Base-by-base conservation (phyloP, 2,329 filamentous ascomycete genomes). In the Colletotrichum cereale region DNA sequence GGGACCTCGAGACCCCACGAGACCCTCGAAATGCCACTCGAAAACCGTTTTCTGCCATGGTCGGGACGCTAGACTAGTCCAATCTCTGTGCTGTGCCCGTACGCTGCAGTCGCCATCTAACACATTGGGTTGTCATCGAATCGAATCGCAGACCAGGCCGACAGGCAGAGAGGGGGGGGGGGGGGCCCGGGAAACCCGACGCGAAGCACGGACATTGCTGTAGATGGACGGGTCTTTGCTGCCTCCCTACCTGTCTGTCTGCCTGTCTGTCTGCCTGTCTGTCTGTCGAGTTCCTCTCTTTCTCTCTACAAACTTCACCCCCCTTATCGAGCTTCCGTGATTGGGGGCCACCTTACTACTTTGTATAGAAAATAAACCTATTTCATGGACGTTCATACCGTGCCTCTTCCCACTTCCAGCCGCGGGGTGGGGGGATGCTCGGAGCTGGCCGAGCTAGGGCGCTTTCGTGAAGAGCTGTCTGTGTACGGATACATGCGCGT, bases 361-460 rank as follows among this genome's bases (percentile, higher is more conserved):
- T 21, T 8, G 18, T n/a, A n/a, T 44, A 21, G 42, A 44, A n/a
- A n/a, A 44, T 44, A 44, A 11, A n/a, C 11, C 11, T 26, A n/a
- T 29, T 11, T 47, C 40, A 34, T 21, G 57, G 40, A n/a, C 12
- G 36, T 36, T 44, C 67, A 48, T 50, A 63, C 67, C 67, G 57
- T 52, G 48, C 40, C 36, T 18, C 38, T 16, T 18, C n/a, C 55
- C 62, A 38, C 29, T 24, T 11, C 16, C 29, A 58, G 50, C 55
- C 40, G 38, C 24, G 12, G 57, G 50, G 64, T 71, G n/a, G 68
- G 44, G 62, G 68, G 24, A n/a, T n/a, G n/a, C 34, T 52, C 68
- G 68, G 64, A 63, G 26, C 44, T 71, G 64, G 64, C 68, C 64
- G 68, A 57, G 44, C 56, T 47, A 67, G 42, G 26, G 64, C 67